A percentile compares a stretch with the other conserved stretches of the same genome.
These are phyloP conservation scores for Alnus rubra DNA, from an alignment of 306 rosid species.

Conservation along the genomic window DNA sequence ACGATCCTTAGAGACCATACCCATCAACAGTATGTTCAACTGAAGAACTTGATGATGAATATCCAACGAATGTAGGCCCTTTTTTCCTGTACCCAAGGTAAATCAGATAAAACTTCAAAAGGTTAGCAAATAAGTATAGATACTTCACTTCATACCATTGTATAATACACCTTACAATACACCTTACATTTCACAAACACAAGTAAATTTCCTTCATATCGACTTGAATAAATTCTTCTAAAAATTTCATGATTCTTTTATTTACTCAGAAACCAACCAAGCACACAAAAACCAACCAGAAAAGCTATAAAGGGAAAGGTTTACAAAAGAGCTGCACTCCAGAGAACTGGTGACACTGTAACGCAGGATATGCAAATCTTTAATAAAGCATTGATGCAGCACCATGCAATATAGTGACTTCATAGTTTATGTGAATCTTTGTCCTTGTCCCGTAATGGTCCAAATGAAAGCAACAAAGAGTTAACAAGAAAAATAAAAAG, in stretches of 20 bases:
- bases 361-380: neutral
- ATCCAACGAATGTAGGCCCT: conserved; percentile 31
- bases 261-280: neutral
- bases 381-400: neutral
- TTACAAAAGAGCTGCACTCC: neutral
- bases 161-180: neutral
- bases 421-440: neutral
- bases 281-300: neutral
- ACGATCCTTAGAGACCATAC: conserved; percentile 34
- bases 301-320: neutral
- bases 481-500: neutral
- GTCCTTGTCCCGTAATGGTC: neutral
- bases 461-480: neutral
- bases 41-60: conserved; percentile 44
- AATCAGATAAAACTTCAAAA: conserved; percentile 16
- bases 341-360: neutral
- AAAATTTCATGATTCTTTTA: neutral
- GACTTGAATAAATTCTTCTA: neutral
- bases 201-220: neutral
- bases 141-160: neutral
- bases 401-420: neutral
- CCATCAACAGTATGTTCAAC: conserved; percentile 49
- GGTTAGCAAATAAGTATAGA: neutral
- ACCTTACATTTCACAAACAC: neutral
- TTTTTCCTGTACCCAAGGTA: conserved; percentile 38